Percentiles rank a stretch among this genome's conserved stretches.
phyloP scores from a whole-genome alignment of 805 yeast species.

The Candida tallmaniae region DNA sequence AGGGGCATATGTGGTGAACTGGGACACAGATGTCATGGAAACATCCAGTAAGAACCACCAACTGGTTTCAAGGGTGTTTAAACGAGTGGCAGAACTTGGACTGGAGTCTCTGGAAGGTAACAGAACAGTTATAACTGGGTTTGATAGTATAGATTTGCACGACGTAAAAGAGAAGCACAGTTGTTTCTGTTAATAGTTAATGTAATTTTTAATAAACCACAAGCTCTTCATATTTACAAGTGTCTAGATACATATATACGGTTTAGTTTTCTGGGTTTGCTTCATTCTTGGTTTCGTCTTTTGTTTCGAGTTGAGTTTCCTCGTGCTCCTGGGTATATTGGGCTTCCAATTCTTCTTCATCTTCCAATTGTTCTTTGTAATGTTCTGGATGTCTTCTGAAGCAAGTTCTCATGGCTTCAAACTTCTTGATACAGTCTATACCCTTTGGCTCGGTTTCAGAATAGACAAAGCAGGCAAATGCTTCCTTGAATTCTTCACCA shows the following conservation, averaged over 20 bases:
- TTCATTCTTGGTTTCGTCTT: no score
- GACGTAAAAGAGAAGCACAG: neutral
- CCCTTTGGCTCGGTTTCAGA: conserved; percentile 96
- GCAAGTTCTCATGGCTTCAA: conserved; percentile 88
- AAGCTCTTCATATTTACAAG: conserved; percentile 2
- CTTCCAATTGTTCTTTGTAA: conserved; percentile 86
- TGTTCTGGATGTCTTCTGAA: conserved; percentile 90
- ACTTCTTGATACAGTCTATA: conserved; percentile 87
- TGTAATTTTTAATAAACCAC: no score
- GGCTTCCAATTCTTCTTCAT: conserved; percentile 51
- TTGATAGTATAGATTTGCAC: conserved; percentile 26
- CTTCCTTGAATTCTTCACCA: conserved; percentile 60
- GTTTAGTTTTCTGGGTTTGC: no score
- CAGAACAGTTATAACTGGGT: conserved; percentile 18
- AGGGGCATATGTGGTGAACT: conserved; percentile 25
- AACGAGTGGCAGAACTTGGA: conserved; percentile 35
- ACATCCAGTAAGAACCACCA: conserved; percentile 26
- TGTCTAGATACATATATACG: conserved; percentile 3
- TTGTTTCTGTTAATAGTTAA: conserved; percentile 5
- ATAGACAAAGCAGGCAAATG: conserved; percentile 91
- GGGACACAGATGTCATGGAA: conserved; percentile 32
- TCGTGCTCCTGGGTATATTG: conserved; percentile 1
- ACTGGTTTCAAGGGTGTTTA: conserved; percentile 30
- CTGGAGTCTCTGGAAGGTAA: conserved; percentile 13
- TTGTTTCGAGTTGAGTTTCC: no score